Percentiles rank a stretch among this genome's conserved stretches.
Evolutionary conservation across 2,329 filamentous ascomycete genomes (phyloP).

Genomic region (Hypoxylon sp.): DNA sequence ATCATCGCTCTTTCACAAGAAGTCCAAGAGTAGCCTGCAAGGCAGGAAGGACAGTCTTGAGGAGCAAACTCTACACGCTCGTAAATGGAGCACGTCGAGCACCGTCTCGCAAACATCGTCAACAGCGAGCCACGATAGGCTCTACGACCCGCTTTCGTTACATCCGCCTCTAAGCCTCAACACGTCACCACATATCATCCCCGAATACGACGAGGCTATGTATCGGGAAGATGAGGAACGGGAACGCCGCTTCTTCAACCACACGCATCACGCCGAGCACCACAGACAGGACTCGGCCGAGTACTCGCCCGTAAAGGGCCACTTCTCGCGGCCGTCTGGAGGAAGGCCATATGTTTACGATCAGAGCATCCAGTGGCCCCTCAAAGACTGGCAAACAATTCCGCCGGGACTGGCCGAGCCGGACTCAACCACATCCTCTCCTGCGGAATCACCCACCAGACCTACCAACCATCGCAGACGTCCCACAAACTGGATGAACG

Average conservation of each 20-base stretch:
- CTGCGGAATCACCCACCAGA: conserved; percentile 39
- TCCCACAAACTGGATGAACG: conserved; percentile 51
- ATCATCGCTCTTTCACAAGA: conserved; percentile 51
- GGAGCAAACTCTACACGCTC: conserved; percentile 41
- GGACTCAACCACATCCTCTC: conserved; percentile 41
- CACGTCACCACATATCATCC: conserved; percentile 51
- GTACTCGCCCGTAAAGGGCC: conserved; percentile 50
- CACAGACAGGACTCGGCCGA: conserved; percentile 48
- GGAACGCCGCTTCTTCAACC: conserved; percentile 49
- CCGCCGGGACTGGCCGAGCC: conserved; percentile 48
- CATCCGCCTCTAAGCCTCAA: conserved; percentile 54
- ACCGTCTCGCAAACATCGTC: conserved; percentile 50
- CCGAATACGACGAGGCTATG: conserved; percentile 48
- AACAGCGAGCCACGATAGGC: conserved; percentile 43
- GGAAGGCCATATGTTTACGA: conserved; percentile 52
- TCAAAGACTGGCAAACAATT: conserved; percentile 55
- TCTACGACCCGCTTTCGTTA: conserved; percentile 52
- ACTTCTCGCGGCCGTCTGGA: conserved; percentile 45
- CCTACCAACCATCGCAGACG: conserved; percentile 45
- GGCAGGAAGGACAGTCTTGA: conserved; percentile 43
- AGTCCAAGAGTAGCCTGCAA: conserved; percentile 48
- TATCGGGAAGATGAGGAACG: conserved; percentile 49
- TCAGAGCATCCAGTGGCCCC: conserved; percentile 52
- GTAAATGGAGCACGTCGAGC: conserved; percentile 53
- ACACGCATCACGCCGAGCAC: conserved; percentile 43